Evolutionary conservation across 208 protist species (phyloP).

Genomic region (Acanthamoeba divionensis): DNA sequence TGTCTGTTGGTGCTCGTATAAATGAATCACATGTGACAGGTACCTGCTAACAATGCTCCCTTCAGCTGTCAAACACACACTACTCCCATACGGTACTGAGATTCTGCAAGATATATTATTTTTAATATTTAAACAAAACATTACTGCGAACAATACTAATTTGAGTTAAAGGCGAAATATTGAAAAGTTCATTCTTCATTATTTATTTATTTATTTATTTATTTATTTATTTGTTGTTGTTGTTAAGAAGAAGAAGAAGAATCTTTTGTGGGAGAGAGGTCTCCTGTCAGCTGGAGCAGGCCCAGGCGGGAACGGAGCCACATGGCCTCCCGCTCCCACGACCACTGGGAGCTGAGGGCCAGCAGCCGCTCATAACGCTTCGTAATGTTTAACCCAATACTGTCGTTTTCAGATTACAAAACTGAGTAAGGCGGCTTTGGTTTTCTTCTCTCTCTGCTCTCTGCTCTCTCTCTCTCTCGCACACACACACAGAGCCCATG

Average conservation of each 20-base stretch:
- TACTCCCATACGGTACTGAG: no score
- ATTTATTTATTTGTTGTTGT: neutral
- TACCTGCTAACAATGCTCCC: no score
- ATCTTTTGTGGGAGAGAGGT: neutral
- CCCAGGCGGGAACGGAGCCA: neutral
- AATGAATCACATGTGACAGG: no score
- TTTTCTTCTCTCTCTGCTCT: no score
- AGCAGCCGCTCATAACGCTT: neutral
- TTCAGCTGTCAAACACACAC: no score
- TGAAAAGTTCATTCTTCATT: no score
- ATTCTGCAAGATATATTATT: no score
- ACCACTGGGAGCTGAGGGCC: neutral
- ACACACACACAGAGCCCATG: neutral
- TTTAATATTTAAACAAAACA: no score
- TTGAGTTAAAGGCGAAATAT: no score
- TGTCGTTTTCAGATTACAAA: neutral
- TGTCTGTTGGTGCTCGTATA: no score
- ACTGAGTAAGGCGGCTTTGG: neutral
- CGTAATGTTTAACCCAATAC: neutral
- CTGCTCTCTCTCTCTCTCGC: no score
- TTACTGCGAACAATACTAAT: no score
- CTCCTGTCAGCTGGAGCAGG: neutral
- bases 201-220: neutral
- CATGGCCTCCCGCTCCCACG: neutral
- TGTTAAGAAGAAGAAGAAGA: neutral